Evolutionary conservation across 106 monocot species (phyloP), one percentile per base, ranked within the genome.

Genomic region (Dendrobium nobile): DNA sequence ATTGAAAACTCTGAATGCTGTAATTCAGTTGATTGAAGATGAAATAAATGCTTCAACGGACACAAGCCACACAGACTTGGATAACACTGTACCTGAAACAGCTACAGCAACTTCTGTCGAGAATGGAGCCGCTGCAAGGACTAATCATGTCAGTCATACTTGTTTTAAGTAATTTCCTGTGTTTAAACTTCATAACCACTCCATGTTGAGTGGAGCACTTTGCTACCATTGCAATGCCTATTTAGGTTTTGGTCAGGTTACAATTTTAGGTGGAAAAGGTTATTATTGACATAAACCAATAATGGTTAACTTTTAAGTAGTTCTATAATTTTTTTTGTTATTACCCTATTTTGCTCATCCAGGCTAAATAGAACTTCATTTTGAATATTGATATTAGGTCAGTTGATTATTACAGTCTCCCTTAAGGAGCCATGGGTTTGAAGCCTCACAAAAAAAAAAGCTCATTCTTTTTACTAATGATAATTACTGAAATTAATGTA

Each of bases 11-110:
- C 70, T 76, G 19, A 55, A 81, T 79, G 13, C 31, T 47, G 79
- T 55, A 75, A 78, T 81, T 90, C 85, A 93, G 93, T 80, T 93
- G 83, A 88, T 93, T 85, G 88, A 93, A 77, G 93, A 91, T 83
- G 82, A 83, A 13, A 72, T 51, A 22, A 80, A 68, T 84, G 73
- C 80, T 79, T 75, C 81, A 80, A 79, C 74, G 48, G 84, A 82
- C 75, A 42, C 77, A 80, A 73, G 41, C 72, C 82, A 58, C 5
- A 41, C 80, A 59, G 70, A 80, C 43, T 42, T 82, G 73, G 90
- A 89, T 16, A 59, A 79, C 72, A 47, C 73, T 20, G 88, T 87
- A 37, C 41, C 54, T 78, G 83, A 78, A 19, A 31, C 79, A 78
- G 78, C 76, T 54, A 40, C 86, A 74, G 31, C 13, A 47, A 45